Evolutionary conservation across 2,329 filamentous ascomycete species (phyloP).

Genomic region (Xylariaceae sp.): DNA sequence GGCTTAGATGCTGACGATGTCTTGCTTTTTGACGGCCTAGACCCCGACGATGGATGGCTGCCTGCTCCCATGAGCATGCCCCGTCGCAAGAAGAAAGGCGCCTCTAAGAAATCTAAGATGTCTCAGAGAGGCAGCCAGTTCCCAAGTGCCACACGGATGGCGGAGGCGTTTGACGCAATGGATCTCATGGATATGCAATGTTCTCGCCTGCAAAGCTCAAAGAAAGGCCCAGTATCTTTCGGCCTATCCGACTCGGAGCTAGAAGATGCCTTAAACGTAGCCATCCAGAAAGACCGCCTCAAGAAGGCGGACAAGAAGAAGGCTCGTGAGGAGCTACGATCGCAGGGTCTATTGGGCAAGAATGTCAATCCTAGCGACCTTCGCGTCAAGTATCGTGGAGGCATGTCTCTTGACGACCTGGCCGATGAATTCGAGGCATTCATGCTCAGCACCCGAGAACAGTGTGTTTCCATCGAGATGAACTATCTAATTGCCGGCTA

Average conservation of each 20-base stretch:
- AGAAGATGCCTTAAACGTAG: constrained; percentile 61
- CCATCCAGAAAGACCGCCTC: constrained; percentile 71
- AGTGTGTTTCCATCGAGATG: constrained; percentile 53
- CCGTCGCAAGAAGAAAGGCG: constrained; percentile 40
- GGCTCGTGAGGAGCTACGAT: constrained; percentile 72
- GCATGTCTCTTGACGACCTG: constrained; percentile 74
- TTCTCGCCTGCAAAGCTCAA: constrained; percentile 67
- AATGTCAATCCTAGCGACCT: constrained; percentile 63
- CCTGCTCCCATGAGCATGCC: constrained; percentile 33
- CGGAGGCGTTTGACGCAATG: constrained; percentile 69
- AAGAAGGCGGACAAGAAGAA: constrained; percentile 76
- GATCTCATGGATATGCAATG: constrained; percentile 86
- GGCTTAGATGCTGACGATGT: constrained; percentile 66
- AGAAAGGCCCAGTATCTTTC: constrained; percentile 67
- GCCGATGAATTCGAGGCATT: constrained; percentile 77
- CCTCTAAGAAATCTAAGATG: constrained; percentile 34
- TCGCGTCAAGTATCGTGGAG: constrained; percentile 73
- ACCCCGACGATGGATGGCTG: constrained; percentile 45
- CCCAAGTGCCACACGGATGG: constrained; percentile 50
- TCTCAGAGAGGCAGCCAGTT: constrained; percentile 43
- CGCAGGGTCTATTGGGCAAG: constrained; percentile 69
- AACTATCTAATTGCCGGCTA: constrained; percentile 12
- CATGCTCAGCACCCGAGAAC: constrained; percentile 66
- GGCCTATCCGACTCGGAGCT: constrained; percentile 72
- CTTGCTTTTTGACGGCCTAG: constrained; percentile 60